Evolutionary conservation across 805 yeast species (phyloP).

Genomic region (Hanseniaspora mollemarum): DNA sequence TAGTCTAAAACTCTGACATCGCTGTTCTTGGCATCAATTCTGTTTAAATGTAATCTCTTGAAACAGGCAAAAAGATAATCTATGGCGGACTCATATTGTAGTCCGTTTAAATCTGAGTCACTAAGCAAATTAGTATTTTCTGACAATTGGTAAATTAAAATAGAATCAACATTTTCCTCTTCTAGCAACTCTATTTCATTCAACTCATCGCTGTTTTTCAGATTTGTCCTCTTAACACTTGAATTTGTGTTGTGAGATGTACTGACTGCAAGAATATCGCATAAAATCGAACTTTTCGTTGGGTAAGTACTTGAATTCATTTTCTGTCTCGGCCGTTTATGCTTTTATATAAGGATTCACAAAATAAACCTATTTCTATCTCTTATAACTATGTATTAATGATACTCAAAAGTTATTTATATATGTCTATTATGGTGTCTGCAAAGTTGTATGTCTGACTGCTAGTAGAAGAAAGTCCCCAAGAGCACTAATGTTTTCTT

Average conservation of each 20-base stretch:
- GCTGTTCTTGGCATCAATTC: slow-evolving; percentile 34
- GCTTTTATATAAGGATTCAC: too few species aligned
- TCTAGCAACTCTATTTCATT: slow-evolving; percentile 17
- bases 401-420: too few species aligned
- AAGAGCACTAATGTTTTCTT: too few species aligned
- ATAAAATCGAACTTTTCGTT: slow-evolving; percentile 2
- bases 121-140: slow-evolving; percentile 24
- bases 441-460: too few species aligned
- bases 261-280: slow-evolving; percentile 6
- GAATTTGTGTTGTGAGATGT: background rate
- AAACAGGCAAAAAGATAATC: slow-evolving; percentile 12
- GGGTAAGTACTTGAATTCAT: slow-evolving; percentile 1
- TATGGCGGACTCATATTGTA: slow-evolving; percentile 17
- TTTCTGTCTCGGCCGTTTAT: background rate
- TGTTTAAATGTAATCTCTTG: slow-evolving; percentile 10
- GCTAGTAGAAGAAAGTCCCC: too few species aligned
- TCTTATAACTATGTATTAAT: too few species aligned
- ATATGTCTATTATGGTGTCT: too few species aligned
- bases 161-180: slow-evolving; percentile 24
- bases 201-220: slow-evolving; percentile 20
- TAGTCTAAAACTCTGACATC: slow-evolving; percentile 21
- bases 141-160: slow-evolving; percentile 27
- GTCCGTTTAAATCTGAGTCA: slow-evolving; percentile 25
- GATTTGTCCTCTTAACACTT: background rate
- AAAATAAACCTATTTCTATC: too few species aligned